phyloP scores from a whole-genome alignment of 2,329 filamentous ascomycete species.

The Fusarium anguioides region DNA sequence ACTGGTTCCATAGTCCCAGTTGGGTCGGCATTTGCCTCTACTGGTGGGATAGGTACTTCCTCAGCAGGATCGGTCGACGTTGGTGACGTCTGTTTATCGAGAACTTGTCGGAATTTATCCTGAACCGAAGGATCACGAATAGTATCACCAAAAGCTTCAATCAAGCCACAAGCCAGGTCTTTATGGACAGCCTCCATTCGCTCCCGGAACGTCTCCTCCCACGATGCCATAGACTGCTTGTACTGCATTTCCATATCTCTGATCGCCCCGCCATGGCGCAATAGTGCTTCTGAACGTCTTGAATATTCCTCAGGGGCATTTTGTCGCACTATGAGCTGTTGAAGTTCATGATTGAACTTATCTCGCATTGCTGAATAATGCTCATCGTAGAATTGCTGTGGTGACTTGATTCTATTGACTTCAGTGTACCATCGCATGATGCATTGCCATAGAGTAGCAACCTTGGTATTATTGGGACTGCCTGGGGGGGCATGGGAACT shows the following conservation, averaged over 20 bases:
- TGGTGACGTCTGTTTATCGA: accelerated
- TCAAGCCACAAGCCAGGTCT: neutral
- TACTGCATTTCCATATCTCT: neutral
- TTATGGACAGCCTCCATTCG: accelerated
- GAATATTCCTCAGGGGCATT: accelerated
- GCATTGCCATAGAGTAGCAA: neutral
- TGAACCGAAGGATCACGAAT: neutral
- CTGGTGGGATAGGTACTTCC: accelerated
- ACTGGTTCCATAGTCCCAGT: too few species aligned
- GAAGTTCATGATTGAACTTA: neutral
- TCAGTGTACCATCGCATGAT: neutral
- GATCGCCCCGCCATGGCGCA: neutral
- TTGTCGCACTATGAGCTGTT: neutral
- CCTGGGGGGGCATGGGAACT: too few species aligned
- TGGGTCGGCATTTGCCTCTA: accelerated
- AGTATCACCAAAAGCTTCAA: neutral
- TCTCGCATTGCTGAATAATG: neutral
- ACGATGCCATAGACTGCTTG: accelerated
- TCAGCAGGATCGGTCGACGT: accelerated
- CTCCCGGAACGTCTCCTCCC: neutral
- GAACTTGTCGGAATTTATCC: accelerated
- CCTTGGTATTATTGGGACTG: too few species aligned
- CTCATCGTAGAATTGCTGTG: accelerated
- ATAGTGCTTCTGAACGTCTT: accelerated
- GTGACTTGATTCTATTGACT: neutral